Percentiles rank a stretch among this genome's conserved stretches.
These are phyloP conservation scores for Cryptococcus hybrid DNA, from an alignment of 1,284 basidiomycete genomes.

Conservation along the genomic window DNA sequence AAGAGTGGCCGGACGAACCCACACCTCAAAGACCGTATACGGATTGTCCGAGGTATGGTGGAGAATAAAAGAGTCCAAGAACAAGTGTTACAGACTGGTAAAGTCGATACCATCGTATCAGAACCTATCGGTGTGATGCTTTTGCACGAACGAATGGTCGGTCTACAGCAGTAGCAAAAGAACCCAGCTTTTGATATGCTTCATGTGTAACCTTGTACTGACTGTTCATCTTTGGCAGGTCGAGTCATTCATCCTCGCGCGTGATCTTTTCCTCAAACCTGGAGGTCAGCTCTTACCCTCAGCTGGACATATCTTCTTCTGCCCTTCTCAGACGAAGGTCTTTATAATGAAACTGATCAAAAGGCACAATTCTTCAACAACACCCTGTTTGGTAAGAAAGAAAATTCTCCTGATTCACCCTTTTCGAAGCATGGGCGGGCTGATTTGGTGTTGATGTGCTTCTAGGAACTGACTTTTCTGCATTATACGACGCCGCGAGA, in stretches of 20 bases:
- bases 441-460: background rate
- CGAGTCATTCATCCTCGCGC: constrained; percentile 53
- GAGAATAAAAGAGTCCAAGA: constrained; percentile 41
- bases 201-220: background rate
- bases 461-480: constrained; percentile 44
- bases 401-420: background rate
- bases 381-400: constrained; percentile 40
- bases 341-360: constrained; percentile 53
- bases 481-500: constrained; percentile 38
- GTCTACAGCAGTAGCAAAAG: constrained; percentile 3
- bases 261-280: constrained; percentile 53
- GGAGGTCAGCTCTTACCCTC: constrained; percentile 53
- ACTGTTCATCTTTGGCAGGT: constrained; percentile 23
- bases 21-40: constrained; percentile 37
- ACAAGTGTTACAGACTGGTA: constrained; percentile 36
- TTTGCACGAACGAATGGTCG: constrained; percentile 55
- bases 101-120: constrained; percentile 56
- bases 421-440: too few species aligned
- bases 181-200: background rate
- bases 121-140: constrained; percentile 56
- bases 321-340: constrained; percentile 52
- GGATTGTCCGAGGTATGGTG: constrained; percentile 46
- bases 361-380: constrained; percentile 53
- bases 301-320: constrained; percentile 53
- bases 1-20: constrained; percentile 39